Conservation (phyloP, 2,329 filamentous ascomycete genomes). For the Parastagonospora nodorum region DNA sequence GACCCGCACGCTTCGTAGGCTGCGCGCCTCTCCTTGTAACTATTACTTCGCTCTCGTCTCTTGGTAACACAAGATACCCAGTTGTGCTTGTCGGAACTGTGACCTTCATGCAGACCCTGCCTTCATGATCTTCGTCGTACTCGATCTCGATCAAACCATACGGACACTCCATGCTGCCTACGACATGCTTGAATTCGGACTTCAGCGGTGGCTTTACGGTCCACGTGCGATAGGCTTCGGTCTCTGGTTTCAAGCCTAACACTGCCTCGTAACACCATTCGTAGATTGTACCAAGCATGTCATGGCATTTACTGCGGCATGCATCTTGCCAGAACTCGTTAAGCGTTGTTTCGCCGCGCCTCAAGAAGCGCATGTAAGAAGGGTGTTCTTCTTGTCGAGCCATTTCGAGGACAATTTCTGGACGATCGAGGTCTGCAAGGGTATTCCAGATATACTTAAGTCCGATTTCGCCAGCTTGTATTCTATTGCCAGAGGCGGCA, state of each 20-base stretch:
- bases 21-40: constrained; percentile 2
- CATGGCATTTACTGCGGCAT: constrained; percentile 53
- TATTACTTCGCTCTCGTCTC: constrained; percentile 11
- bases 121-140: constrained; percentile 13
- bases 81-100: constrained; percentile 30
- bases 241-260: constrained; percentile 46
- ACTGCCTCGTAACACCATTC: constrained; percentile 55
- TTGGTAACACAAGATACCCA: constrained; percentile 17
- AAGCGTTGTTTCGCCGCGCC: constrained; percentile 52
- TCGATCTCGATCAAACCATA: constrained; percentile 45
- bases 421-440: constrained; percentile 46
- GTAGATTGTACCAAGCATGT: constrained; percentile 56
- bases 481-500: constrained; percentile 32
- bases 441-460: constrained; percentile 52
- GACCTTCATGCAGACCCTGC: constrained; percentile 17
- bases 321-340: constrained; percentile 54
- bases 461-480: constrained; percentile 51
- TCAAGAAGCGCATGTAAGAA: constrained; percentile 55
- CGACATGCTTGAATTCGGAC: constrained; percentile 48
- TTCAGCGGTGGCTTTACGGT: constrained; percentile 47
- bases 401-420: constrained; percentile 50
- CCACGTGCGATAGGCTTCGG: constrained; percentile 50
- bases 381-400: constrained; percentile 55
- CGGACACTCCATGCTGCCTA: constrained; percentile 48
- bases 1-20: not conserved